These are phyloP conservation scores for Solanum tarijense DNA, from an alignment of 257 asterid species.

Conservation along the genomic window DNA sequence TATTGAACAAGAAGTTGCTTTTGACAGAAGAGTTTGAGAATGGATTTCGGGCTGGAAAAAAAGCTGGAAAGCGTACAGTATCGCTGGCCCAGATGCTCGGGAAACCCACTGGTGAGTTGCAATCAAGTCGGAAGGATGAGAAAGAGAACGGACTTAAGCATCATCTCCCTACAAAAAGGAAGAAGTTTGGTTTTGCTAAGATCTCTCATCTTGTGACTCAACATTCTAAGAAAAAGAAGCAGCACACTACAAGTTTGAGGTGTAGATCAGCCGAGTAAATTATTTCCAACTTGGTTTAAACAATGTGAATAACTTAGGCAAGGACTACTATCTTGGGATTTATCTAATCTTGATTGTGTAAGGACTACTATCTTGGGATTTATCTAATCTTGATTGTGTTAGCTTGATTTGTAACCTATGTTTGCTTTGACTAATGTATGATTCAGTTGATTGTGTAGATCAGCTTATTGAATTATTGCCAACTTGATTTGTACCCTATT, in stretches of 20 bases:
- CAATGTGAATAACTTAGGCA: not conserved
- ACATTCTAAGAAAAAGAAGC: conserved; percentile 67
- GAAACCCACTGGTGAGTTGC: conserved; percentile 18
- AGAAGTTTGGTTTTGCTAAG: conserved; percentile 61
- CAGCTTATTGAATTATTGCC: not conserved
- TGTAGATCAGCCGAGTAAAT: conserved; percentile 7
- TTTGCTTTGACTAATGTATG: not conserved
- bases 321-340: not conserved
- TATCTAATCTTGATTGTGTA: not conserved
- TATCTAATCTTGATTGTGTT: no score
- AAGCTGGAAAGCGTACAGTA: conserved; percentile 41
- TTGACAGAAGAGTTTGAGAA: conserved; percentile 58
- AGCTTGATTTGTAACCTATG: not conserved
- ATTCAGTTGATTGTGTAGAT: not conserved
- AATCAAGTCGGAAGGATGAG: conserved; percentile 17
- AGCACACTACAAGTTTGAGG: conserved; percentile 13
- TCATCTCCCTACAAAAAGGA: conserved; percentile 55
- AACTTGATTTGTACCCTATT: not conserved
- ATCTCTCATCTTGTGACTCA: conserved; percentile 67
- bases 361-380: no score
- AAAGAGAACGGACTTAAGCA: conserved; percentile 29
- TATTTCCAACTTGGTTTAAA: not conserved
- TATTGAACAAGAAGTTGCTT: conserved; percentile 65
- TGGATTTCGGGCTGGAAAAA: conserved; percentile 20
- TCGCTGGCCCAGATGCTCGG: conserved; percentile 77